Percentiles rank a stretch among this genome's conserved stretches.
These are phyloP conservation scores for Tilletia indica DNA, from an alignment of 1,284 basidiomycete genomes.

Conservation along the genomic window DNA sequence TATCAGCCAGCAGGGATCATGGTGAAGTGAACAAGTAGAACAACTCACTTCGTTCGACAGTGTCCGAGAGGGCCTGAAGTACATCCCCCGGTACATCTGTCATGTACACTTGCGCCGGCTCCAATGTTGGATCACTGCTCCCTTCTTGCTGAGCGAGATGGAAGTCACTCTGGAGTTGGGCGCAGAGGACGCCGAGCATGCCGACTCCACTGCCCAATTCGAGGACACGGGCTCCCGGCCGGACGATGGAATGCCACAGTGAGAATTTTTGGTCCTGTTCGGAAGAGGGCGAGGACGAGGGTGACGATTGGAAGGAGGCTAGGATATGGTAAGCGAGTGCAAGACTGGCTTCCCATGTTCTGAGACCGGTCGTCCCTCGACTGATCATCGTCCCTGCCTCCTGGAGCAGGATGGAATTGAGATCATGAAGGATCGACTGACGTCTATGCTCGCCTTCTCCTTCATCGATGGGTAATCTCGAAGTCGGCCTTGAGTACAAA, in stretches of 20 bases:
- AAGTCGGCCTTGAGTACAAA: no score
- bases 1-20: not conserved
- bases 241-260: no score
- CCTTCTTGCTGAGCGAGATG: not conserved
- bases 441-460: no score
- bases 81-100: conserved; percentile 32
- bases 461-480: no score
- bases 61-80: conserved; percentile 23
- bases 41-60: conserved; percentile 24
- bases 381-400: conserved; percentile 36
- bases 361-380: conserved; percentile 28
- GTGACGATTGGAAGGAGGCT: no score
- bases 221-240: conserved; percentile 21
- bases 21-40: not conserved
- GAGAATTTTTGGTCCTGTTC: no score
- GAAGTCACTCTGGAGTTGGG: conserved; percentile 15
- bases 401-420: conserved; percentile 25
- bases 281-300: no score
- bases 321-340: no score
- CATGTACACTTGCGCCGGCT: conserved; percentile 14
- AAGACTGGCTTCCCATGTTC: no score
- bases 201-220: conserved; percentile 37
- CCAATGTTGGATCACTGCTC: not conserved
- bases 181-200: conserved; percentile 28
- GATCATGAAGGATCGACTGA: conserved; percentile 20